phyloP scores from a whole-genome alignment of 2,329 filamentous ascomycete species.

The Apiospora kogelbergensis region DNA sequence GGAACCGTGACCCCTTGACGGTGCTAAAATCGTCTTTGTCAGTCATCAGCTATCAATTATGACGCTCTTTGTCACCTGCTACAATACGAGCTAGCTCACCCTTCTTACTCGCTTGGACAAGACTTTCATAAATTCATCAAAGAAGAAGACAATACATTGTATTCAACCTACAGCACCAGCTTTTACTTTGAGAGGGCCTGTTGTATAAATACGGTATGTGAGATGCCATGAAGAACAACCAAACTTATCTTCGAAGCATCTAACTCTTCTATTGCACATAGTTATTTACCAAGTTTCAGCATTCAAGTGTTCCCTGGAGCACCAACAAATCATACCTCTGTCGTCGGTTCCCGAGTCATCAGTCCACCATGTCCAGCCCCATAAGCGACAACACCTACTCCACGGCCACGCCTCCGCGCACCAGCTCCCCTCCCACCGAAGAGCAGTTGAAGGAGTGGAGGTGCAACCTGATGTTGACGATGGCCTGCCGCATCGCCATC shows the following conservation, averaged over 20 bases:
- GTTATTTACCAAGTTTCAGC: too few species aligned
- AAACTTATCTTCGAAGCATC: too few species aligned
- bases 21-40: neutral
- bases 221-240: too few species aligned
- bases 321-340: too few species aligned
- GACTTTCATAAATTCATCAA: neutral
- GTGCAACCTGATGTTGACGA: neutral
- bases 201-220: neutral
- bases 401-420: neutral
- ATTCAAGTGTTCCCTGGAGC: too few species aligned
- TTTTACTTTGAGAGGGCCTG: neutral
- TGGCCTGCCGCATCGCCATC: neutral
- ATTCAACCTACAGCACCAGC: neutral
- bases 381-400: neutral
- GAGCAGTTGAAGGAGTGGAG: neutral
- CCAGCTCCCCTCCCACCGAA: neutral
- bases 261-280: too few species aligned
- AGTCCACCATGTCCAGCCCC: neutral
- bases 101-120: neutral
- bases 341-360: too few species aligned
- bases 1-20: neutral
- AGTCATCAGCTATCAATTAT: neutral
- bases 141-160: neutral
- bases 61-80: neutral
- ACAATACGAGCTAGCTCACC: neutral